Base-by-base conservation (phyloP, 2,329 filamentous ascomycete genomes). In the Trichoderma koningiopsis region DNA sequence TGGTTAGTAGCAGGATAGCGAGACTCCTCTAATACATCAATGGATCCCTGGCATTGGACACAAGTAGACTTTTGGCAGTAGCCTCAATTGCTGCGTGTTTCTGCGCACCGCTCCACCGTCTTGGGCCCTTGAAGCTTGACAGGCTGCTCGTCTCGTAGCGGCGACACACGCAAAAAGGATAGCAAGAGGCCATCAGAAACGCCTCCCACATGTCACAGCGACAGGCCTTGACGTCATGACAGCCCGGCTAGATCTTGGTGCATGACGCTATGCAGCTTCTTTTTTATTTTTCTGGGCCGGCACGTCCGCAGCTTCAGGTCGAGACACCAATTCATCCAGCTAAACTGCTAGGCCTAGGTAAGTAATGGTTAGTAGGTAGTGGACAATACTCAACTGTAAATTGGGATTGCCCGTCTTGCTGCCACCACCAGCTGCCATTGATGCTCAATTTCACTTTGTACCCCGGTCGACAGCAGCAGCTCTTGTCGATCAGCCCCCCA, bases 211-310 rank as follows among this genome's bases (percentile, higher is more conserved):
- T 35, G 56, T 55, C 33, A 13, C n/a, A 43, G 55, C 40, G 65
- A 56, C 10, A 31, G 60, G 62, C 37, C 68, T 75, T 75, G 74
- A 75, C 74, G 74, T 75, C 74, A 75, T 72, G 56, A 70, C 68
- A 67, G 58, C 61, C 66, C 70, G 49, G 70, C 43, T 52, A 70
- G 68, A 68, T 64, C 68, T 57, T 47, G 59, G 31, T 68, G 71
- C 64, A 72, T 72, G 72, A 70, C 70, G 71, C 71, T 68, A 69
- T 69, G 64, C 27, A 43, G 40, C 61, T 63, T 37, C 33, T 35
- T 14, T 35, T 35, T 0, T 13, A 5, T n/a, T 43, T 43, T 22
- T 67, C 33, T 37, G 19, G 16, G 40, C n/a, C 40, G 64, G 60
- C 67, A 24, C 52, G 59, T 43, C 66, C 56, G 66, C 33, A 43